These are phyloP conservation scores for Chytriomyces confervae DNA, from an alignment of 192 early-diverging fungal genomes.

Conservation along the genomic window DNA sequence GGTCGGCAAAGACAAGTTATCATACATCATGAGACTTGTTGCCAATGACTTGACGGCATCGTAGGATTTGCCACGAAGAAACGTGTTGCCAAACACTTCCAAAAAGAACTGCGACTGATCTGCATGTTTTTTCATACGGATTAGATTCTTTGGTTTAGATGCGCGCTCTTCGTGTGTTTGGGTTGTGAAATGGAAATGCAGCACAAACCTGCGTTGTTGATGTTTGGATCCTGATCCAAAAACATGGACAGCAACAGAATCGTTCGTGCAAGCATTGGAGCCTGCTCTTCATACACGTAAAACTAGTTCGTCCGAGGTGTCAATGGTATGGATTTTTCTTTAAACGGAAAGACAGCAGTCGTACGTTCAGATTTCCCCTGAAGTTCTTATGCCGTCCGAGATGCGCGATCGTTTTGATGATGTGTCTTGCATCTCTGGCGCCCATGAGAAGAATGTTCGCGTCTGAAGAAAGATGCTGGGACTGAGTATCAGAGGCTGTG, in stretches of 20 bases:
- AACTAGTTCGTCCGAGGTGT: constrained; percentile 42
- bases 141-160: too few relatives aligned
- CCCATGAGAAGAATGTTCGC: constrained; percentile 52
- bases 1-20: neutral
- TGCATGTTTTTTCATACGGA: neutral
- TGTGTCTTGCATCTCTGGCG: constrained; percentile 50
- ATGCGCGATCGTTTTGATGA: constrained; percentile 55
- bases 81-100: constrained; percentile 61
- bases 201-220: constrained; percentile 28
- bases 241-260: constrained; percentile 53
- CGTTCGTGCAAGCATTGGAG: constrained; percentile 47
- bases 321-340: neutral
- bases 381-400: constrained; percentile 40
- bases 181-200: constrained; percentile 15
- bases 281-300: constrained; percentile 59
- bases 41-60: constrained; percentile 36
- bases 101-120: constrained; percentile 57
- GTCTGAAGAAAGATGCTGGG: neutral
- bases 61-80: constrained; percentile 48
- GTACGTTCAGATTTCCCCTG: constrained; percentile 29
- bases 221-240: constrained; percentile 40
- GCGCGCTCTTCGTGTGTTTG: too few relatives aligned
- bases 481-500: too few relatives aligned
- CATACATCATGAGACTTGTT: constrained; percentile 45
- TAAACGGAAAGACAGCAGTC: neutral